Percentiles rank a stretch among this genome's conserved stretches.
phyloP scores from a whole-genome alignment of 805 yeast genomes.

The Candida incommunis region DNA sequence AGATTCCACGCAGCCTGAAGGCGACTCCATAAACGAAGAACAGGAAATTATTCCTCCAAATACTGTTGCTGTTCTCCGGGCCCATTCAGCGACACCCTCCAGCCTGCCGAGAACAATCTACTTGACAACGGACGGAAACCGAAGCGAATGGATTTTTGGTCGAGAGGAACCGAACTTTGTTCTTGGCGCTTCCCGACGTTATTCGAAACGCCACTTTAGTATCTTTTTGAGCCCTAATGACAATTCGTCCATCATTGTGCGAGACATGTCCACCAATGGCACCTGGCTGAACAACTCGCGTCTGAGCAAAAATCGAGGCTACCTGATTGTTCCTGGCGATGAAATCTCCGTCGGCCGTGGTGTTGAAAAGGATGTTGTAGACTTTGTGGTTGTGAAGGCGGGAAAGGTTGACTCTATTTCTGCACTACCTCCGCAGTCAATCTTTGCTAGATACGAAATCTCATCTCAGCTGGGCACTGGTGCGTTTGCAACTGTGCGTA shows the following conservation, averaged over 20 bases:
- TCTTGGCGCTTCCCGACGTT: constrained; percentile 46
- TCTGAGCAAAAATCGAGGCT: constrained; percentile 62
- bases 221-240: constrained; percentile 52
- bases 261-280: constrained; percentile 83
- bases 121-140: constrained; percentile 8
- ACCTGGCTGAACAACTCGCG: constrained; percentile 69
- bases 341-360: constrained; percentile 86
- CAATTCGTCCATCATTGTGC: constrained; percentile 33
- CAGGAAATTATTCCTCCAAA: constrained; percentile 6
- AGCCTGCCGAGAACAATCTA: constrained; percentile 4
- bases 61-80: constrained; percentile 12
- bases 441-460: constrained; percentile 58
- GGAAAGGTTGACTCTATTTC: constrained; percentile 8
- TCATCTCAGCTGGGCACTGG: constrained; percentile 91
- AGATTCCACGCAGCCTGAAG: constrained; percentile 13
- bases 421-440: constrained; percentile 31
- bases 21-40: constrained; percentile 7
- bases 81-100: constrained; percentile 10
- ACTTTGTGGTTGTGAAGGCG: constrained; percentile 29
- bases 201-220: constrained; percentile 63
- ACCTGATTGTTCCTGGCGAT: constrained; percentile 81
- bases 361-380: constrained; percentile 49
- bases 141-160: constrained; percentile 56
- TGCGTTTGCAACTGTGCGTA: constrained; percentile 94
- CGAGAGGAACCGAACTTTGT: constrained; percentile 54